phyloP scores from a whole-genome alignment of 2,329 filamentous ascomycete species.

The Pseudonectria buxi region DNA sequence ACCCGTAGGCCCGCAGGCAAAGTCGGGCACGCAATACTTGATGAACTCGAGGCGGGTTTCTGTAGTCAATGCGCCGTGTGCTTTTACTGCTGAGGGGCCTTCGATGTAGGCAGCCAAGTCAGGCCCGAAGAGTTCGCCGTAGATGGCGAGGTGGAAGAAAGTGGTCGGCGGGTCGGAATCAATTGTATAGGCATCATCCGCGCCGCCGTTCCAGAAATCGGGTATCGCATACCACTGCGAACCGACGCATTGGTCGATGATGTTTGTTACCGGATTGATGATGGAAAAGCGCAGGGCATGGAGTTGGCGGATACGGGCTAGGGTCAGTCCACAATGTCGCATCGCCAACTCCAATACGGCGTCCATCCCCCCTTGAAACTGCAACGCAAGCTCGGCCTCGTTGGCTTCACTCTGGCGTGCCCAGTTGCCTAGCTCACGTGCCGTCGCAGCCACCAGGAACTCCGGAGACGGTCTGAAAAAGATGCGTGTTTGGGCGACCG shows the following conservation, averaged over 20 bases:
- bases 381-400: conserved; percentile 1
- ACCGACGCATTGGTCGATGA: conserved; percentile 6
- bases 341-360: conserved; percentile 3
- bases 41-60: conserved; percentile 6
- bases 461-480: conserved; percentile 6
- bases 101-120: conserved; percentile 1
- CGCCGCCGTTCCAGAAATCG: conserved; percentile 5
- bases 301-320: conserved; percentile 5
- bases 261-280: conserved; percentile 3
- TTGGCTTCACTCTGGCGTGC: neutral
- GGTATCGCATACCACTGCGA: conserved; percentile 2
- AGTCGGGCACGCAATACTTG: conserved; percentile 6
- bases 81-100: neutral
- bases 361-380: conserved; percentile 1
- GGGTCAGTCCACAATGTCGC: conserved; percentile 2
- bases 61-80: neutral
- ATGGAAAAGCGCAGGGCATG: conserved; percentile 4
- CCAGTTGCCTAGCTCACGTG: conserved; percentile 4
- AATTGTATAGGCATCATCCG: conserved; percentile 6
- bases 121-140: conserved; percentile 4
- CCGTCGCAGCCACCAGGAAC: conserved; percentile 3
- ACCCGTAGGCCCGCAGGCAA: too few species aligned
- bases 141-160: conserved; percentile 5
- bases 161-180: conserved; percentile 1
- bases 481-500: conserved; percentile 2